These are phyloP conservation scores for Hypoxylon rubiginosum DNA, from an alignment of 2,329 filamentous ascomycete genomes.

Conservation along the genomic window DNA sequence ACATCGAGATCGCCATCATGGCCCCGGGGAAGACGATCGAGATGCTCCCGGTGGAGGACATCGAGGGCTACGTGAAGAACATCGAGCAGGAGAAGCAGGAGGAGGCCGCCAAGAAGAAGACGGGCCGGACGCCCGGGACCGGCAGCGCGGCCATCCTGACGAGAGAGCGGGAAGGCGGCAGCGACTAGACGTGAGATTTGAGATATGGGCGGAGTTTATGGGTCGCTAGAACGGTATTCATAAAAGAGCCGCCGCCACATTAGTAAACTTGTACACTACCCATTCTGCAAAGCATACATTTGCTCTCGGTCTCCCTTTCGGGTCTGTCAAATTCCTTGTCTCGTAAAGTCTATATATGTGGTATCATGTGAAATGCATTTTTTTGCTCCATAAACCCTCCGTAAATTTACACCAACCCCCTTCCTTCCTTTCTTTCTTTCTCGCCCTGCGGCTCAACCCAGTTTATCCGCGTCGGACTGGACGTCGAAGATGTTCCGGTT, in stretches of 20 bases:
- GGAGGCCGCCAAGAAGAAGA: constrained; percentile 98
- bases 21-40: constrained; percentile 90
- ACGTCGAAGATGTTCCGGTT: constrained; percentile 80
- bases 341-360: constrained; percentile 45
- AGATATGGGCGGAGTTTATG: constrained; percentile 22
- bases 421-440: background rate
- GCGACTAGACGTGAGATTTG: constrained; percentile 39
- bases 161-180: constrained; percentile 62
- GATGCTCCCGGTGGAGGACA: constrained; percentile 95
- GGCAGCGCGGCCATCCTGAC: constrained; percentile 82
- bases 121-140: constrained; percentile 77
- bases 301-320: constrained; percentile 11
- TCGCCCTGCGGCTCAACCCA: constrained; percentile 68
- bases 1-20: constrained; percentile 99
- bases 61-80: constrained; percentile 97
- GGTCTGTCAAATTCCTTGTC: constrained; percentile 20
- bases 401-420: background rate
- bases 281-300: constrained; percentile 24
- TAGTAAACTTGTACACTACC: constrained; percentile 38
- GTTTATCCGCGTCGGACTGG: constrained; percentile 77
- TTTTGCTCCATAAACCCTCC: constrained; percentile 35
- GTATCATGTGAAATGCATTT: constrained; percentile 51
- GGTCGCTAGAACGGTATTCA: constrained; percentile 20
- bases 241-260: constrained; percentile 24
- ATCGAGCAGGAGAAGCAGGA: constrained; percentile 99